Percentiles rank a stretch among this genome's conserved stretches.
Conservation (phyloP, 306 rosid species). For the Cicer pinnatifidum region DNA sequence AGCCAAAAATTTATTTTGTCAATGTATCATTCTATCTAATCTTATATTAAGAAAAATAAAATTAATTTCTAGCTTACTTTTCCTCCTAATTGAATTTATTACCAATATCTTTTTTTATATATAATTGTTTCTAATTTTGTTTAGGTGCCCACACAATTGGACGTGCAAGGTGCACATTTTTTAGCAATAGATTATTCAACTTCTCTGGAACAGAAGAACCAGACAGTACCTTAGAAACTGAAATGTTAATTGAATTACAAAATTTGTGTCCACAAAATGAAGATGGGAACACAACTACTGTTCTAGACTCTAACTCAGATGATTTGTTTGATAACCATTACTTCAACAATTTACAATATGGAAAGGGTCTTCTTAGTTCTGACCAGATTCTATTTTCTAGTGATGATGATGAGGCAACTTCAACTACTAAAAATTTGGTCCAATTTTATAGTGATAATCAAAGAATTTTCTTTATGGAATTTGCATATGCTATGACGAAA, state of each 20-base stretch:
- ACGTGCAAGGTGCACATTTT: constrained; percentile 59
- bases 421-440: constrained; percentile 60
- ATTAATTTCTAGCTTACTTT: not conserved
- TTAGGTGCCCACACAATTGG: constrained; percentile 78
- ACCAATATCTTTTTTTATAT: too few relatives aligned
- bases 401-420: constrained; percentile 43
- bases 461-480: constrained; percentile 53
- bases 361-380: constrained; percentile 68
- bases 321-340: constrained; percentile 74
- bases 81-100: not conserved
- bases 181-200: constrained; percentile 68
- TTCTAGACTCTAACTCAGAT: constrained; percentile 58
- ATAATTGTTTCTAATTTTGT: not conserved
- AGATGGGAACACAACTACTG: constrained; percentile 59
- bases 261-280: constrained; percentile 53
- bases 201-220: constrained; percentile 56
- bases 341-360: constrained; percentile 58
- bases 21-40: too few relatives aligned
- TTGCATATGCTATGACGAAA: constrained; percentile 66
- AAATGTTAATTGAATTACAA: constrained; percentile 57
- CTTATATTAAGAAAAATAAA: too few relatives aligned
- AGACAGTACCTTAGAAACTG: constrained; percentile 54
- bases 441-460: constrained; percentile 51
- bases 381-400: constrained; percentile 67
- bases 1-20: too few relatives aligned